Conservation (phyloP, 176 grass and related monocot genomes). For the Metroxylon sagu region DNA sequence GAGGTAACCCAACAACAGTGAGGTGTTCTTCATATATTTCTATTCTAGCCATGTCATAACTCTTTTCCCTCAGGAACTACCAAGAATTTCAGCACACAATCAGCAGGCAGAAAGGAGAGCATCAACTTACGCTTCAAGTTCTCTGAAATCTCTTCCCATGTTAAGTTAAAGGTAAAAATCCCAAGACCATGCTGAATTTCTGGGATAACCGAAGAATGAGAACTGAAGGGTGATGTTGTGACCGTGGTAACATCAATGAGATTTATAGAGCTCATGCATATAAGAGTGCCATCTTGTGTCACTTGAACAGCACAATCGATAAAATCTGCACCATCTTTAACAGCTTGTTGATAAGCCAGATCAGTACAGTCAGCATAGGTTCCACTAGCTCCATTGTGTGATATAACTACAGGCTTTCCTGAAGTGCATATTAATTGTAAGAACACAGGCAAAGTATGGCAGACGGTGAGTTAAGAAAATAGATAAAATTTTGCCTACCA, state of each 20-base stretch:
- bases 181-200: slow-evolving; percentile 23
- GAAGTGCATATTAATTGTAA: slow-evolving; percentile 1
- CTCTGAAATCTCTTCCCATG: slow-evolving; percentile 44
- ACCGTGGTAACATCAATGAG: slow-evolving; percentile 45
- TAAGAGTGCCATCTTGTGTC: slow-evolving; percentile 38
- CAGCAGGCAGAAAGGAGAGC: neutral
- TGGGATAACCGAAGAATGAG: slow-evolving; percentile 14
- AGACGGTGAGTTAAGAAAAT: neutral
- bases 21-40: neutral
- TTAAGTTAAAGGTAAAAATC: slow-evolving; percentile 82
- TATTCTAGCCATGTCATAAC: neutral
- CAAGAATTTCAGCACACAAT: neutral
- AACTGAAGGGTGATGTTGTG: slow-evolving; percentile 29
- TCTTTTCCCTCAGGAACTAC: neutral
- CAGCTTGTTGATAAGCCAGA: slow-evolving; percentile 51
- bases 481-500: slow-evolving; percentile 38
- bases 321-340: slow-evolving; percentile 61
- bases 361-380: slow-evolving; percentile 77
- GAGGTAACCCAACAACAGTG: no score
- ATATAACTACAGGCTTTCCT: slow-evolving; percentile 65
- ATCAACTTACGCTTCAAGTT: slow-evolving; percentile 52
- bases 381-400: slow-evolving; percentile 77
- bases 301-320: slow-evolving; percentile 88
- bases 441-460: neutral
- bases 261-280: slow-evolving; percentile 85